Evolutionary conservation across 306 rosid species (phyloP).

Genomic region (Comarum palustre): DNA sequence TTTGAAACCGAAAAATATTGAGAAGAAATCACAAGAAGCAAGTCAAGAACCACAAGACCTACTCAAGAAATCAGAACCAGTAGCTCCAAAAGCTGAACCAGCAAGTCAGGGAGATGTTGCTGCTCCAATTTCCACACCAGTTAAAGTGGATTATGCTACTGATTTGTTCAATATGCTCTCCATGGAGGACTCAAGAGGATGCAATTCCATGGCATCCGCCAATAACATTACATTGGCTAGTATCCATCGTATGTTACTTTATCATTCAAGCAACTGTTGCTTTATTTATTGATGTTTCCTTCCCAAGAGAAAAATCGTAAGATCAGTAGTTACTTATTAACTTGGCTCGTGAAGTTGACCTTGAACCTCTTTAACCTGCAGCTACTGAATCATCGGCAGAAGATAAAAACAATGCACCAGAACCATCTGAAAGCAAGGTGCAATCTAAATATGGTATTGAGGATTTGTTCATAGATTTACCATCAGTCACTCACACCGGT

Average conservation of each 20-base stretch:
- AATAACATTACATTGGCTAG: conserved; percentile 4
- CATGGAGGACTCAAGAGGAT: conserved; percentile 8
- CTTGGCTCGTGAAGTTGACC: neutral
- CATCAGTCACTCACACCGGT: neutral
- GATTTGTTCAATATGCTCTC: conserved; percentile 23
- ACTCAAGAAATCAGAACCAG: neutral
- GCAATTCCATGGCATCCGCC: neutral
- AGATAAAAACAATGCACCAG: conserved; percentile 5
- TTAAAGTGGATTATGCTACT: conserved; percentile 24
- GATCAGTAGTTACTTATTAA: neutral
- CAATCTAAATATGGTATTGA: conserved; percentile 13
- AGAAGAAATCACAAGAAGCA: conserved; percentile 1
- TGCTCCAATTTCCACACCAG: conserved; percentile 3
- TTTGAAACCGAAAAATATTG: conserved; percentile 2
- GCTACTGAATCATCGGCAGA: conserved; percentile 8
- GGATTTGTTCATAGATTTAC: conserved; percentile 11
- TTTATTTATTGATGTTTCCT: neutral
- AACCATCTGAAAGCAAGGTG: conserved; percentile 12
- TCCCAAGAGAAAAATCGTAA: neutral
- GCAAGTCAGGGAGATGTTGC: neutral
- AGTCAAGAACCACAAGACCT: conserved; percentile 1
- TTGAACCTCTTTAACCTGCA: conserved; percentile 8
- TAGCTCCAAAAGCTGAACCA: conserved; percentile 2
- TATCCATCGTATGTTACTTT: conserved; percentile 16
- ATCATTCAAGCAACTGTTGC: conserved; percentile 6